phyloP scores from a whole-genome alignment of 2,329 filamentous ascomycete species.

The Diaporthe humulicola region DNA sequence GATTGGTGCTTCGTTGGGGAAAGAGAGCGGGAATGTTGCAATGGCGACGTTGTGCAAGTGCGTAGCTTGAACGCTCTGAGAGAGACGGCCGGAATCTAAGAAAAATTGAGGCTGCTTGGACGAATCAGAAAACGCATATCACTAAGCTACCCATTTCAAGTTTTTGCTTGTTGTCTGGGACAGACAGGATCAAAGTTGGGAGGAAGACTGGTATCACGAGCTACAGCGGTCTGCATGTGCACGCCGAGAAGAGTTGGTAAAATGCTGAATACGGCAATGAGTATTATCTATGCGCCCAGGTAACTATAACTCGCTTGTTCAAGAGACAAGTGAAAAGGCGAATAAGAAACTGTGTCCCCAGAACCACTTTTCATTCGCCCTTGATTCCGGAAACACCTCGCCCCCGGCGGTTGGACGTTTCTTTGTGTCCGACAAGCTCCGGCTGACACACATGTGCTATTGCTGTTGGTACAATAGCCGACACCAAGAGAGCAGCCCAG shows the following conservation, averaged over 20 bases:
- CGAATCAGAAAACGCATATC: neutral
- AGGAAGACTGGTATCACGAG: no score
- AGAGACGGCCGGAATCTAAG: neutral
- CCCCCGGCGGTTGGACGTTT: neutral
- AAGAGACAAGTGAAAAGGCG: neutral
- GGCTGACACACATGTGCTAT: neutral
- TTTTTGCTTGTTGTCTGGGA: neutral
- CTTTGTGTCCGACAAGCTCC: neutral
- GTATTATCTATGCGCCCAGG: no score
- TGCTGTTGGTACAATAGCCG: neutral
- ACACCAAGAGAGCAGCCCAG: conserved; percentile 19
- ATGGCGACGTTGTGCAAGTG: neutral
- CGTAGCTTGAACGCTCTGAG: neutral
- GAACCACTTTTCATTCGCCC: neutral
- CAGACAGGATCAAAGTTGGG: neutral
- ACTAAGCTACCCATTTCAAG: neutral
- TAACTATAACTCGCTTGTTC: neutral
- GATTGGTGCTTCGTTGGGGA: neutral
- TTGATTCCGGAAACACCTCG: neutral
- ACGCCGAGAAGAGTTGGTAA: neutral
- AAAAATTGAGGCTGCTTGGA: neutral
- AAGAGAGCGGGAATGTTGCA: neutral
- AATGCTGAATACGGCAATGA: no score
- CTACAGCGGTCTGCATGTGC: no score
- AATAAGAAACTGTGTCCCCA: neutral